Base-by-base conservation (phyloP, 768 basidiomycete species). In the Phaffia tasmanica region DNA sequence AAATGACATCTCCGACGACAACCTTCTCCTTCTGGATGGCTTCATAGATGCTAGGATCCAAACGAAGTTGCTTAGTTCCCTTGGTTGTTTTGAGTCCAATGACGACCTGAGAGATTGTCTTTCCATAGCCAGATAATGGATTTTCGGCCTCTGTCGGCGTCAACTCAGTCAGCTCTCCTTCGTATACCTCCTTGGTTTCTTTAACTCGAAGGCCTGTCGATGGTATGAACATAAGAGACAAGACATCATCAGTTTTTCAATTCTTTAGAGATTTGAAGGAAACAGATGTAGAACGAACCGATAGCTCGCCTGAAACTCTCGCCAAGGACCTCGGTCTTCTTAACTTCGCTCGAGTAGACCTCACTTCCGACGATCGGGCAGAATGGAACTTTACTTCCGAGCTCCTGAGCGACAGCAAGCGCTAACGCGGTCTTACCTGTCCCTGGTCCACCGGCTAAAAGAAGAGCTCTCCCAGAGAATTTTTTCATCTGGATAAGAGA, bases 341-440 rank as follows among this genome's bases (percentile, higher is more conserved):
- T 98, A 65, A 99, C 92, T 77, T 98, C 94, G 2, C 88, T 85
- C 50, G 86, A 89, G 75, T 95, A 98, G 69, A 98, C 95, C 77
- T 99, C 95, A 23, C 86, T 87, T 0, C 95, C 95, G 53, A 98
- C 95, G 90, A 97, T 97, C 5, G 92, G 91, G 76, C 94, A 97
- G 75, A 99, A 98, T 0, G 95, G 95, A 0, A 97, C 93, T 73
- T 95, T 95, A 25, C 83, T 79, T 0, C 95, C 95, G 0, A 99
- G 82, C 72, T 98, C 95, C 68, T 97, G 93, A 7, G 91, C 86
- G 30, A 98, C 83, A 0, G 91, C 95, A n/a, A 98, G 77, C 1
- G 95, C 93, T 30, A 98, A 83, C 0, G 95, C 95, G 0, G 95
- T 99, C 79, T 99, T 99, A 15, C 95, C 94, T 3, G 95, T 99